A percentile compares a stretch with the other conserved stretches of the same genome.
Evolutionary conservation across 2,329 filamentous ascomycete species (phyloP).

Genomic region (Ceratocystis diversiconidia): DNA sequence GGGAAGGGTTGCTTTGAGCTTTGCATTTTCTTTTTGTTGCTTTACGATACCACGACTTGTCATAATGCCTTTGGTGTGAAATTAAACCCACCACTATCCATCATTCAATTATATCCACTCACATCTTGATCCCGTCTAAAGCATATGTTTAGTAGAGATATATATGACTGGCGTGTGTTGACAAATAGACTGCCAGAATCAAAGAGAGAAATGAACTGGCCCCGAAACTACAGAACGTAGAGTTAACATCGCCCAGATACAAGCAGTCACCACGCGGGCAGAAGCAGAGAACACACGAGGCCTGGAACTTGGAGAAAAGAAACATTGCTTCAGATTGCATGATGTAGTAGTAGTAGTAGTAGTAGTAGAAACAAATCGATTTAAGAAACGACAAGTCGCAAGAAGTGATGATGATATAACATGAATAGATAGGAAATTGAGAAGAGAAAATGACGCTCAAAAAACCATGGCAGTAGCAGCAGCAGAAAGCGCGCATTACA

Average conservation of each 20-base stretch:
- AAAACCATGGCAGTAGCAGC: slow-evolving; percentile 6
- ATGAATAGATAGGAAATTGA: not conserved
- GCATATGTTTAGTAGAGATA: no score
- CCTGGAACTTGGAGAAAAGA: not conserved
- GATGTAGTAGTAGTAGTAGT: not conserved
- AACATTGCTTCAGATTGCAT: not conserved
- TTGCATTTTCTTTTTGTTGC: slow-evolving; percentile 1
- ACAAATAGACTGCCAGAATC: no score
- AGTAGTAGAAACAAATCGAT: not conserved
- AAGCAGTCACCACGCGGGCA: no score
- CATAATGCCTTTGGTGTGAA: not conserved
- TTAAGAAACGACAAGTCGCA: not conserved
- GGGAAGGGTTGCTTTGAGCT: not conserved
- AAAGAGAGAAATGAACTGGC: no score
- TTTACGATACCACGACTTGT: slow-evolving; percentile 15
- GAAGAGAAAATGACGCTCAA: not conserved
- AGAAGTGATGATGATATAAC: not conserved
- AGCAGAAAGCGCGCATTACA: slow-evolving; percentile 30
- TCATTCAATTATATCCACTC: not conserved
- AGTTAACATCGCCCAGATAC: not conserved
- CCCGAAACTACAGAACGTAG: no score
- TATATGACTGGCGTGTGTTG: no score
- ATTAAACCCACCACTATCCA: not conserved
- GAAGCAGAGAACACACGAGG: no score
- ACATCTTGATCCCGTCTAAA: not conserved